Evolutionary conservation across 495 filamentous ascomycete species (phyloP).

Genomic region (Penicillium pulvis): DNA sequence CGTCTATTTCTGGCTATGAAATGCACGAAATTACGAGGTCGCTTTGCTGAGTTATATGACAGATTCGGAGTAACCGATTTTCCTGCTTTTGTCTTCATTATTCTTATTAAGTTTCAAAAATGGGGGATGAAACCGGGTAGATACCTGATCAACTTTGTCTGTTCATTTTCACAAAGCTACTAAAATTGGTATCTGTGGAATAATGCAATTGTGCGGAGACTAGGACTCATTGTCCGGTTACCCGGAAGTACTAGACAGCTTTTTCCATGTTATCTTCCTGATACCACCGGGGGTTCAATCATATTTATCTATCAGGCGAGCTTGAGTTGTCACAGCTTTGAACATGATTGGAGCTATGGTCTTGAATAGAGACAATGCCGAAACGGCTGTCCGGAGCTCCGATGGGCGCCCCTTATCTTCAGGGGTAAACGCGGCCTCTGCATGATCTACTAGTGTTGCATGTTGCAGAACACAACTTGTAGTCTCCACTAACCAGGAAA

Average conservation of each 20-base stretch:
- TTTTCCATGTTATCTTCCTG: not conserved
- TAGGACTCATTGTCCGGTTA: not conserved
- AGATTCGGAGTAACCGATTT: no score
- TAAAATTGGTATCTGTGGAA: not conserved
- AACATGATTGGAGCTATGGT: not conserved
- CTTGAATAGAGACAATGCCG: not conserved
- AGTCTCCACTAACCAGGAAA: slow-evolving; percentile 9
- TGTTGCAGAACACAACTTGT: slow-evolving; percentile 13
- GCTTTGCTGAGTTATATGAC: no score
- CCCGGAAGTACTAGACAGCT: not conserved
- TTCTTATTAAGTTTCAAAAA: no score
- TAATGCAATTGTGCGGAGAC: not conserved
- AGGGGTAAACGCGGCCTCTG: slow-evolving; percentile 18
- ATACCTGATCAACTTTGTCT: no score
- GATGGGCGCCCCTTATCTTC: slow-evolving; percentile 19
- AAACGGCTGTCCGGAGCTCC: slow-evolving; percentile 4
- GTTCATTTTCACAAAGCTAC: no score
- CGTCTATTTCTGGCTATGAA: no score
- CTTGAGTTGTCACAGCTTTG: not conserved
- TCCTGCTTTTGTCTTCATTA: no score
- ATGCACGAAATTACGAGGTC: no score
- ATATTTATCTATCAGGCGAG: not conserved
- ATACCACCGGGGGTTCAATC: not conserved
- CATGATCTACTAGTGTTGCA: slow-evolving; percentile 10
- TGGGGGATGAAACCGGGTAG: no score